Evolutionary conservation across 1,284 basidiomycete species (phyloP), one percentile per base, ranked within the genome.

Genomic region (Somion occarium): DNA sequence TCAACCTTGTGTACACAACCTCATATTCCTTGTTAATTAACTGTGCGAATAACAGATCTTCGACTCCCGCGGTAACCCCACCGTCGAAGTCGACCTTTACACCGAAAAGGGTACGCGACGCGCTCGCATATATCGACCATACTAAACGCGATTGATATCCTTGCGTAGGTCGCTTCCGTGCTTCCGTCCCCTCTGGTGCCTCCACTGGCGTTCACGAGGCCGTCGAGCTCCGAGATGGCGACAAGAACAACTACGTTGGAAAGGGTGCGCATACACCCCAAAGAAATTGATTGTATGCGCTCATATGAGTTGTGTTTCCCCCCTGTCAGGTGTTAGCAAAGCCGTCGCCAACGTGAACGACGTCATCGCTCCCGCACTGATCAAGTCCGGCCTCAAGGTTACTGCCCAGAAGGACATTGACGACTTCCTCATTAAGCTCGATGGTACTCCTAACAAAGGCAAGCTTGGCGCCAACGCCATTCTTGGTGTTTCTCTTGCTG

Each of bases 391-490:
- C 57, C 76, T 99, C 70, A 78, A 82, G 53, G 93, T 97, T 68
- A 94, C 91, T 60, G 74, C 88, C 59, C 97, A 99, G 74, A 95
- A 93, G 76, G 93, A 96, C 64, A 85, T 99, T 64, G 97, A 99
- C 69, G 91, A 98, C 73, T 91, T 99, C 78, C 82, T 99, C 69
- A 96, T 98, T 85, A 96, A 98, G 79, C 85, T 94, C 65, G 96
- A 99, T 69, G 94, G 93, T 54, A 94, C 94, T 53, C 77, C 91
- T 61, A 99, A 99, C 89, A 99, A 99, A 85, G 93, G 93, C 73
- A 98, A 97, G 75, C 88, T 98, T 66, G 97, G 97, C 64, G 97
- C 97, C 57, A 99, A 99, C 74, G 97, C 97, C 67, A 98, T 99
- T 72, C 91, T 99, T 56, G 97, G 94, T 75, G 93, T 99, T 64